Evolutionary conservation across 306 rosid species (phyloP), one percentile per base, ranked within the genome.

Genomic region (Cicer judaicum): DNA sequence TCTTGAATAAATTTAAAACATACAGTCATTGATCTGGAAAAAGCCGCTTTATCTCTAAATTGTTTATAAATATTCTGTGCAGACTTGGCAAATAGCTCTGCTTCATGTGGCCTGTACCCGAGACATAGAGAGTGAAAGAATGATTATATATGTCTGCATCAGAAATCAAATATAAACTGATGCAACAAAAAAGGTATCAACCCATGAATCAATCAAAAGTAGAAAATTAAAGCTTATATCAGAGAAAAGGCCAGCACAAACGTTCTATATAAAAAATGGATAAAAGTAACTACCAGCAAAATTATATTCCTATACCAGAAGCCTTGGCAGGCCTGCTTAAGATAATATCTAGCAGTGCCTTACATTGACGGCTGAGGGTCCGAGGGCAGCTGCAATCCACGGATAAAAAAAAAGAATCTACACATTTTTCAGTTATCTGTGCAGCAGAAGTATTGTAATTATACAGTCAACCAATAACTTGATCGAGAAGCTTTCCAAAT

Each of bases 41-140:
- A 74, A 5, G 98, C 98, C 34, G 98, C 96, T 82, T 91, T 93
- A 73, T 93, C 97, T 12, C 93, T 92, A 72, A 91, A 93, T 81
- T 91, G 97, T 72, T 77, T 83, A 83, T 91, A 93, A 66, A 89
- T 80, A 76, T 86, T 79, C 76, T 79, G 92, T 14, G 88, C 96
- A 44, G 87, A 91, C 73, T 89, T 83, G 70, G 98, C 89, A 80
- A 93, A 93, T 64, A 93, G 81, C 76, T 91, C 93, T 14, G 96
- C 98, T 86, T 93, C 98, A 16, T 93, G 93, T n/a, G 89, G 86
- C 71, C 98, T 91, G 90, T 56, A 84, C 72, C 70, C 40, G 42
- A 34, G 49, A 29, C 5, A 29, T 29, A 29, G 36, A 67, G 43
- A 53, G 5, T n/a, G 34, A 70, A 9, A 49, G 49, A 56, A 54